phyloP scores from a whole-genome alignment of 805 yeast genomes.

The Candida mattraensis region DNA sequence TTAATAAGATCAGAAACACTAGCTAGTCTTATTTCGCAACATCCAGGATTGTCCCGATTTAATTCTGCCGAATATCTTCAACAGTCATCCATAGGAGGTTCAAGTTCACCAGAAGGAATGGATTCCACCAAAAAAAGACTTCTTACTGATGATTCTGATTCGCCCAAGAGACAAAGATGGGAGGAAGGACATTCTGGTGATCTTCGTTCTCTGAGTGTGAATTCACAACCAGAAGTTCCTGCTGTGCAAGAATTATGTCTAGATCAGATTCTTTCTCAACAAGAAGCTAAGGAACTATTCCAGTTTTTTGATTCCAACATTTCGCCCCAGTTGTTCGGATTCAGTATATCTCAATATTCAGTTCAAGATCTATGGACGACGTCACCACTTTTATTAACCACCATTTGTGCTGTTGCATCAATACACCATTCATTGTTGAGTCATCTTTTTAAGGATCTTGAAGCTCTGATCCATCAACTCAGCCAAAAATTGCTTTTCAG shows the following conservation, averaged over 20 bases:
- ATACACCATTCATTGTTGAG: slow-evolving; percentile 51
- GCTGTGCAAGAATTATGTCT: slow-evolving; percentile 5
- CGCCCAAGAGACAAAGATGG: too few species aligned
- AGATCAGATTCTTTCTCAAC: slow-evolving; percentile 21
- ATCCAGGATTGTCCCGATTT: slow-evolving; percentile 4
- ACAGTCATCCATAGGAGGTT: background rate
- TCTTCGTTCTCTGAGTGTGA: too few species aligned
- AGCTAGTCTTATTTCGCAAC: background rate
- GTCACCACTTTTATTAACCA: slow-evolving; percentile 58
- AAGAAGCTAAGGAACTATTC: slow-evolving; percentile 48
- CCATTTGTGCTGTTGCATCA: slow-evolving; percentile 62
- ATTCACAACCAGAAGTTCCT: too few species aligned
- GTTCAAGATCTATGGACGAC: slow-evolving; percentile 51
- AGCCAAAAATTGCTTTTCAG: slow-evolving; percentile 33
- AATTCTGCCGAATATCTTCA: slow-evolving; percentile 2
- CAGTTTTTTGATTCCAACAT: slow-evolving; percentile 53
- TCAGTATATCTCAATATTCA: slow-evolving; percentile 50
- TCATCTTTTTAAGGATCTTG: slow-evolving; percentile 27
- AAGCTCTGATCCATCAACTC: slow-evolving; percentile 29
- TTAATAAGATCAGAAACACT: too few species aligned
- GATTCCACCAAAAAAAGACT: too few species aligned
- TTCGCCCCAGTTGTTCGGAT: slow-evolving; percentile 66
- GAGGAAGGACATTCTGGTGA: too few species aligned
- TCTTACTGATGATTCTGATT: too few species aligned
- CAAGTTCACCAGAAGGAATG: background rate